Evolutionary conservation across 2,329 filamentous ascomycete species (phyloP).

Genomic region (Microdochium bolleyi): DNA sequence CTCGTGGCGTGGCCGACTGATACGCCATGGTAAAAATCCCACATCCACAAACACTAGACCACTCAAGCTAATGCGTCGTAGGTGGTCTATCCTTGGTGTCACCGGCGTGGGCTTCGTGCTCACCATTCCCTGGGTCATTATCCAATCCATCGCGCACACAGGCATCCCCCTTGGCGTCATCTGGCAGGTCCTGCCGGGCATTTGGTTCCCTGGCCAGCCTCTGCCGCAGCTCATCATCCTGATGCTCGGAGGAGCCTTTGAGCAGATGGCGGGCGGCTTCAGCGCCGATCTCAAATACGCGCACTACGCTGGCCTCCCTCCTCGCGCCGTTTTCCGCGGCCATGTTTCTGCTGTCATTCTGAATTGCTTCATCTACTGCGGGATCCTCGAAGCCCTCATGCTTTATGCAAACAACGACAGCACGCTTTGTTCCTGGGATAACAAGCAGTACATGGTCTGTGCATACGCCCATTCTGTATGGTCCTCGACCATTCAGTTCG

Average conservation of each 20-base stretch:
- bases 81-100: slow-evolving; percentile 35
- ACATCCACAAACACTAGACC: neutral
- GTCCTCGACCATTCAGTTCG: slow-evolving; percentile 15
- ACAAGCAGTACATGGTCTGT: neutral
- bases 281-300: slow-evolving; percentile 24
- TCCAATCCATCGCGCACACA: slow-evolving; percentile 39
- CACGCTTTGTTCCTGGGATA: slow-evolving; percentile 16
- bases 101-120: slow-evolving; percentile 35
- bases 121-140: slow-evolving; percentile 35
- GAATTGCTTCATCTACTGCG: slow-evolving; percentile 28
- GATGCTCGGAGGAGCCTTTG: slow-evolving; percentile 16
- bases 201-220: slow-evolving; percentile 15
- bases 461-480: slow-evolving; percentile 13
- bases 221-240: slow-evolving; percentile 15
- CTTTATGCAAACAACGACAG: slow-evolving; percentile 20
- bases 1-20: slow-evolving; percentile 31
- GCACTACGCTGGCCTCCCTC: slow-evolving; percentile 23
- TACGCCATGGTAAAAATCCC: slow-evolving; percentile 30
- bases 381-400: slow-evolving; percentile 22
- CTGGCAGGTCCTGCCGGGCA: slow-evolving; percentile 34
- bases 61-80: neutral
- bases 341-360: slow-evolving; percentile 8
- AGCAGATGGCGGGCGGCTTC: slow-evolving; percentile 12
- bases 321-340: slow-evolving; percentile 24
- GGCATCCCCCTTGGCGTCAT: slow-evolving; percentile 41